Base-by-base conservation (phyloP, 305 asterid genomes). In the Stenogyne calaminthoides region DNA sequence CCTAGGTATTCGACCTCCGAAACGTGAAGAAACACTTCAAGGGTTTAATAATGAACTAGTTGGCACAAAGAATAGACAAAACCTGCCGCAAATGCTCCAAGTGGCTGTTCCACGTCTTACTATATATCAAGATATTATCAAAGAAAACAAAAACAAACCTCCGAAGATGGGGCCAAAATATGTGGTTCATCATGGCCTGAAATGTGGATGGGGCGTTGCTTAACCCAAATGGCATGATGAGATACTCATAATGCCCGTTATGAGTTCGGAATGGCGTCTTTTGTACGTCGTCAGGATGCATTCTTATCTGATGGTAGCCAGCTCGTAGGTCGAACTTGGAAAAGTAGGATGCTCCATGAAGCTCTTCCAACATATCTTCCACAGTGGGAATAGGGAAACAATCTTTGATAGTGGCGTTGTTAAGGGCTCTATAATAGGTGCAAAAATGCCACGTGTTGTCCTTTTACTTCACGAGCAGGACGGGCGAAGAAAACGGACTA, bases 91-190 rank as follows among this genome's bases (percentile, higher is more conserved):
- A 40, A 0, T 40, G 47, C 2, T 2, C 5, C 2, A 40, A 0
- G 0, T 40, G 47, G 1, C 2, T 4, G 0, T 1, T n/a, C 47
- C 47, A 40, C 0, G 46, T 0, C 0, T 9, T 12, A 10, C 47
- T 40, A 10, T 40, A 40, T 0, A 40, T 12, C 5, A 40, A 2
- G 0, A 9, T 40, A 9, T 40, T n/a, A 2, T 40, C 47, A 1
- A 40, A 40, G 4, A 40, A 40, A 0, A 40, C n/a, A 9, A 40
- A n/a, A 0, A 40, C 14, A 10, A 9, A 1, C n/a, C n/a, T 9
- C 2, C 2, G 0, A 0, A 40, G 0, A 0, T 9, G 4, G 2
- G 47, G n/a, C 0, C n/a, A n/a, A 3, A 40, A 40, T 9, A 40
- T 40, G 2, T 40, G 47, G 0, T 40, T 40, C 47, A 40, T 40